These are phyloP conservation scores for Yarrowia keelungensis DNA, from an alignment of 805 yeast genomes.

Conservation along the genomic window DNA sequence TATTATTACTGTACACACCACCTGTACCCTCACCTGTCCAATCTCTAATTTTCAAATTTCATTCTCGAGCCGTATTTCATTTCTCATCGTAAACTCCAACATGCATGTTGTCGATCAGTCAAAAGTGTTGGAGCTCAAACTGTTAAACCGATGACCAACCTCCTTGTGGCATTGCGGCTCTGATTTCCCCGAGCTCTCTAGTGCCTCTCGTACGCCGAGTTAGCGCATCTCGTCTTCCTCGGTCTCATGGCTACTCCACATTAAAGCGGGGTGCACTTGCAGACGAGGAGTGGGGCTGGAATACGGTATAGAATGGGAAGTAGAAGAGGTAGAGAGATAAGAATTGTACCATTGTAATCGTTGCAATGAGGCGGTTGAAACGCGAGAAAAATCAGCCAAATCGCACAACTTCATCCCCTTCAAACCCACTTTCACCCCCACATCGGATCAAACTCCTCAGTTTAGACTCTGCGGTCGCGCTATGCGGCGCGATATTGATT, in stretches of 20 bases:
- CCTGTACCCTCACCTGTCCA: too few relatives aligned
- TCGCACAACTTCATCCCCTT: background rate
- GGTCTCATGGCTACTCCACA: slow-evolving; percentile 31
- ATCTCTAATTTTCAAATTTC: background rate
- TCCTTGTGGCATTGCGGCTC: background rate
- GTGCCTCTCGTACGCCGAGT: background rate
- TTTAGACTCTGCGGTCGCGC: slow-evolving; percentile 16
- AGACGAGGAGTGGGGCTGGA: background rate
- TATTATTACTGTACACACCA: too few relatives aligned
- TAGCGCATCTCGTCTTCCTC: background rate
- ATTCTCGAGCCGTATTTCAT: background rate
- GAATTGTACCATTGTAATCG: background rate
- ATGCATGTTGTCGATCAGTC: too few relatives aligned
- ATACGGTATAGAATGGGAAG: background rate
- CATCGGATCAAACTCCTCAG: background rate
- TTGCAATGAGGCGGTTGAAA: background rate
- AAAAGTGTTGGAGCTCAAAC: too few relatives aligned
- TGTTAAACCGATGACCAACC: too few relatives aligned
- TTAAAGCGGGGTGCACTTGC: slow-evolving; percentile 33
- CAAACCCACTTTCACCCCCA: background rate
- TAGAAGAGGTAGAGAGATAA: background rate
- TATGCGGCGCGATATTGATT: slow-evolving; percentile 26
- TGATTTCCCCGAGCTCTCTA: background rate
- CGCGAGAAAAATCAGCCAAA: background rate
- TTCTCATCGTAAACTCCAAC: background rate